Conservation (phyloP, 192 early-diverging fungal genomes). For the Coemansia sp. region DNA sequence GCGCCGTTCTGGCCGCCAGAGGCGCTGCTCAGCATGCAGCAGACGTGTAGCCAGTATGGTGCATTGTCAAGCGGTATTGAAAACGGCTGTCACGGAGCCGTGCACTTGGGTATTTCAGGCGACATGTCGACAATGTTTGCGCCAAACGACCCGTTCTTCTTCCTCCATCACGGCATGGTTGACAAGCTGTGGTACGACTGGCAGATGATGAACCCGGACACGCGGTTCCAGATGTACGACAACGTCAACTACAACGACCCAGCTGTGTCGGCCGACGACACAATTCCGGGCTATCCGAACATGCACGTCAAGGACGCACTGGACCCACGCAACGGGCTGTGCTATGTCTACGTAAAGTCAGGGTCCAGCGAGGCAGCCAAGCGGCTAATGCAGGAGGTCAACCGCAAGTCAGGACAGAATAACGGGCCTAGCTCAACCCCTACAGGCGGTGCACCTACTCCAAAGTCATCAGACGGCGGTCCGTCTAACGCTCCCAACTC, state of each 20-base stretch:
- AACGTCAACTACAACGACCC: conserved; percentile 40
- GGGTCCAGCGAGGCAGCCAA: conserved; percentile 50
- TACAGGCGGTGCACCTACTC: not conserved
- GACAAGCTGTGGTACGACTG: conserved; percentile 63
- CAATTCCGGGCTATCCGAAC: conserved; percentile 46
- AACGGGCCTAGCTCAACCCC: conserved; percentile 5
- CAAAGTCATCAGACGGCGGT: conserved; percentile 3
- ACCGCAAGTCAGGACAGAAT: conserved; percentile 29
- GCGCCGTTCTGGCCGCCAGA: conserved; percentile 53
- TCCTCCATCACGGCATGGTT: conserved; percentile 64
- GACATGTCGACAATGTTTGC: conserved; percentile 60
- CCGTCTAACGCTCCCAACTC: conserved; percentile 7
- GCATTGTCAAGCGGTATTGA: conserved; percentile 54
- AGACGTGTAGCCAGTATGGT: conserved; percentile 43
- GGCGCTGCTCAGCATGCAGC: conserved; percentile 48
- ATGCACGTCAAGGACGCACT: conserved; percentile 38
- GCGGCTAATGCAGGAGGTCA: conserved; percentile 47
- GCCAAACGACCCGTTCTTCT: conserved; percentile 65
- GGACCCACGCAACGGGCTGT: conserved; percentile 39
- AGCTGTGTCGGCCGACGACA: conserved; percentile 28
- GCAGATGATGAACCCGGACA: conserved; percentile 52
- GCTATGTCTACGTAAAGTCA: conserved; percentile 50
- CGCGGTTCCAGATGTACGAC: conserved; percentile 50
- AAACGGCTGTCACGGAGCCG: conserved; percentile 53
- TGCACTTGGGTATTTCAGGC: conserved; percentile 54